A percentile compares a stretch with the other conserved stretches of the same genome.
Conservation (phyloP, 2,329 filamentous ascomycete species). For the Botrytis galanthina region DNA sequence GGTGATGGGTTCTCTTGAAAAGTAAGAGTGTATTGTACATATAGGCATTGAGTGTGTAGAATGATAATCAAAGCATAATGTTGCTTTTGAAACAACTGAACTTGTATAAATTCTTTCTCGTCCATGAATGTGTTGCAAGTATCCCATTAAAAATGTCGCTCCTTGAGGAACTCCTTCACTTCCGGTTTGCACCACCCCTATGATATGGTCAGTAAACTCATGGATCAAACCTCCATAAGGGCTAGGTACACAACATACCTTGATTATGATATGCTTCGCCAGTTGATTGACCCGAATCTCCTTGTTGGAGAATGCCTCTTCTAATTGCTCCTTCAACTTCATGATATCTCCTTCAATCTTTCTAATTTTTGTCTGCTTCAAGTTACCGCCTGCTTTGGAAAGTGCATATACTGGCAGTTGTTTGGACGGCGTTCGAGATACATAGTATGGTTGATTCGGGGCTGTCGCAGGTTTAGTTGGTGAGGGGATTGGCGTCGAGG, state of each 20-base stretch:
- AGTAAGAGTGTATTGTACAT: constrained; percentile 31
- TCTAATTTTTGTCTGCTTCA: constrained; percentile 71
- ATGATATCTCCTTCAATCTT: constrained; percentile 73
- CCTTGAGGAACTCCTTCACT: constrained; percentile 48
- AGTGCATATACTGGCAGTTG: constrained; percentile 76
- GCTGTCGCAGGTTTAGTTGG: constrained; percentile 13
- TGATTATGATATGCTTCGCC: constrained; percentile 73
- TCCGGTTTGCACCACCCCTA: constrained; percentile 51
- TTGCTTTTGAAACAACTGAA: constrained; percentile 25
- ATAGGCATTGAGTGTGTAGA: constrained; percentile 28
- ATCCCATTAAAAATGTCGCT: constrained; percentile 38
- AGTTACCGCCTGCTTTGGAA: constrained; percentile 71
- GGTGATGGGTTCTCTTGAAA: constrained; percentile 26
- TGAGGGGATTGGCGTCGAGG: constrained; percentile 15
- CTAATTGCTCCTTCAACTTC: constrained; percentile 63
- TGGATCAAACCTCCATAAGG: not conserved
- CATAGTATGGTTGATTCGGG: constrained; percentile 43
- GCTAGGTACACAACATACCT: constrained; percentile 50
- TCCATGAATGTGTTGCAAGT: not conserved
- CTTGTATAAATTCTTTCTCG: not conserved
- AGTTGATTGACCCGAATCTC: constrained; percentile 51
- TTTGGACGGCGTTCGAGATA: constrained; percentile 67
- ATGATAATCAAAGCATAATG: constrained; percentile 24
- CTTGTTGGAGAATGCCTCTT: constrained; percentile 50
- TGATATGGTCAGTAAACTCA: constrained; percentile 4